These are phyloP conservation scores for Blastomyces gilchristii DNA, from an alignment of 2,329 filamentous ascomycete genomes.

Conservation along the genomic window DNA sequence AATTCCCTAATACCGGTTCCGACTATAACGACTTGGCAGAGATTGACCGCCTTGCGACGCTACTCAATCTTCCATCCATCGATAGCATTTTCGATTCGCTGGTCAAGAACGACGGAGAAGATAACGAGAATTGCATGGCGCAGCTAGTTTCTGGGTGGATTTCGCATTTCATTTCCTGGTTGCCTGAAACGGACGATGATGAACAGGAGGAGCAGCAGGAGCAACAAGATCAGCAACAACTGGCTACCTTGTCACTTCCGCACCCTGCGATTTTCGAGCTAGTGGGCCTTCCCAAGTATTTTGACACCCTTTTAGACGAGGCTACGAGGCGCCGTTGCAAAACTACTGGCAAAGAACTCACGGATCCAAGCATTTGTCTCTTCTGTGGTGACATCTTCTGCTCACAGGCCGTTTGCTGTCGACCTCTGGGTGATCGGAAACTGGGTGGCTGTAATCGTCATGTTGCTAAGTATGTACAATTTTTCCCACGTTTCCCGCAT, in stretches of 20 bases:
- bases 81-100: conserved; percentile 63
- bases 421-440: conserved; percentile 45
- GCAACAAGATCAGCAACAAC: conserved; percentile 10
- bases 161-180: conserved; percentile 35
- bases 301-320: conserved; percentile 85
- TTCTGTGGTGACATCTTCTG: conserved; percentile 97
- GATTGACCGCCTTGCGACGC: conserved; percentile 67
- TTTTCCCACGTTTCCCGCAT: neutral
- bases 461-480: conserved; percentile 58
- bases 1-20: conserved; percentile 62
- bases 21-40: conserved; percentile 49
- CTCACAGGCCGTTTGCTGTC: conserved; percentile 85
- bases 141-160: conserved; percentile 61
- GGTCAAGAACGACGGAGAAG: conserved; percentile 30
- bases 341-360: conserved; percentile 80
- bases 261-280: conserved; percentile 93
- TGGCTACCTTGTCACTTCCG: conserved; percentile 43
- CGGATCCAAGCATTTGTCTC: conserved; percentile 82
- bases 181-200: conserved; percentile 17
- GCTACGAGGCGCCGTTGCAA: conserved; percentile 75
- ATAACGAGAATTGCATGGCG: conserved; percentile 35
- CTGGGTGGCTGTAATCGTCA: conserved; percentile 87
- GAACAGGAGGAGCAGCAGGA: neutral
- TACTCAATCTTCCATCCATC: conserved; percentile 65
- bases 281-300: conserved; percentile 82